Percentiles rank a stretch among this genome's conserved stretches.
These are phyloP conservation scores for Malassezia caprae DNA, from an alignment of 1,284 basidiomycete species.

Conservation along the genomic window DNA sequence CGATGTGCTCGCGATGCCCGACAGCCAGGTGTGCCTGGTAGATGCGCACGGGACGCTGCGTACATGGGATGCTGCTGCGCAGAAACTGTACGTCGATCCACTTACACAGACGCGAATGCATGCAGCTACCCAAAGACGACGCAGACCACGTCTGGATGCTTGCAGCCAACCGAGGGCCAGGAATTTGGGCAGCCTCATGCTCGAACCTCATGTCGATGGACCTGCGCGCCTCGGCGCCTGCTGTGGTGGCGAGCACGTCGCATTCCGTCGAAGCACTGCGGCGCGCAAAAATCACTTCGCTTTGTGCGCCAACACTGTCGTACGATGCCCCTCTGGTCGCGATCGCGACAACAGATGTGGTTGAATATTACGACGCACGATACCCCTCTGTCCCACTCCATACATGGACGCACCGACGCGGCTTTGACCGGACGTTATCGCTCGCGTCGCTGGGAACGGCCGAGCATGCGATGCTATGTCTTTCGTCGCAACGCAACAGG, in stretches of 20 bases:
- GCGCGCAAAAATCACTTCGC: conserved; percentile 1
- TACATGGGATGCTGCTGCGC: conserved; percentile 2
- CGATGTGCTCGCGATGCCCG: neutral
- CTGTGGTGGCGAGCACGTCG: neutral
- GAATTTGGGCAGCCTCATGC: neutral
- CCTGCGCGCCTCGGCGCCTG: neutral
- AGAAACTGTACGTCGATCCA: neutral
- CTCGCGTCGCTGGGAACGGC: neutral
- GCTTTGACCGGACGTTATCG: conserved; percentile 8
- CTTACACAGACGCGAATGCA: neutral
- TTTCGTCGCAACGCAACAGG: conserved; percentile 12
- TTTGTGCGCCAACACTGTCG: neutral
- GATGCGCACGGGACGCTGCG: conserved; percentile 10
- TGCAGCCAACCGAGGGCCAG: neutral
- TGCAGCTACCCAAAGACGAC: neutral
- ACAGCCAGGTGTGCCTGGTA: neutral
- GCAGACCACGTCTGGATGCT: neutral
- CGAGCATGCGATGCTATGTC: neutral
- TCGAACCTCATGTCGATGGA: neutral
- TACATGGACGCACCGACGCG: conserved; percentile 12
- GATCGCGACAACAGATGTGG: conserved; percentile 7
- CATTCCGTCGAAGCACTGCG: conserved; percentile 2
- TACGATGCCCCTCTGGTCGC: neutral
- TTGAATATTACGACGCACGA: conserved; percentile 13
- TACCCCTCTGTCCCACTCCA: neutral